Evolutionary conservation across 1,284 basidiomycete species (phyloP).

Genomic region (Rhodotorula sp.): DNA sequence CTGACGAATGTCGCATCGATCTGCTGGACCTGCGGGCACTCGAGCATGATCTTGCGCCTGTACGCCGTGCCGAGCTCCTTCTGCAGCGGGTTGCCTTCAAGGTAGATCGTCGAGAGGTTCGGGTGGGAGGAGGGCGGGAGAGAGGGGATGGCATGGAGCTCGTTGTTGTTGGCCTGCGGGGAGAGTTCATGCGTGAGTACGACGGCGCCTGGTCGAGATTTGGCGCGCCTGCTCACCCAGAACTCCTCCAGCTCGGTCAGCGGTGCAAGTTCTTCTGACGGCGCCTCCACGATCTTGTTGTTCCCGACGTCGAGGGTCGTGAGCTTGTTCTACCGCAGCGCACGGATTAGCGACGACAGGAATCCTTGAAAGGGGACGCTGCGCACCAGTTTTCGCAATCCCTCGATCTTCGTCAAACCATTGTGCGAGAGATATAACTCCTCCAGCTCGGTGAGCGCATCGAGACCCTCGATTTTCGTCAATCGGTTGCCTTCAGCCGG

Average conservation of each 20-base stretch:
- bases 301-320: slow-evolving; percentile 83
- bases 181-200: neutral
- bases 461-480: slow-evolving; percentile 43
- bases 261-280: slow-evolving; percentile 76
- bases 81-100: slow-evolving; percentile 93
- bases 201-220: neutral
- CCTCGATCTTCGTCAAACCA: slow-evolving; percentile 79
- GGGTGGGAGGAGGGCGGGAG: slow-evolving; percentile 48
- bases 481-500: slow-evolving; percentile 39
- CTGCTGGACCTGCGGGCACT: slow-evolving; percentile 83
- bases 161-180: slow-evolving; percentile 78
- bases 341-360: neutral
- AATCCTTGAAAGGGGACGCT: neutral
- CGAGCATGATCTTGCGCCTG: slow-evolving; percentile 82
- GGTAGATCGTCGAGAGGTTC: slow-evolving; percentile 81
- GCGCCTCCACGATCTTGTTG: slow-evolving; percentile 67
- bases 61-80: slow-evolving; percentile 72
- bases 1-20: slow-evolving; percentile 66
- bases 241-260: slow-evolving; percentile 77
- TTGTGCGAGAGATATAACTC: slow-evolving; percentile 95
- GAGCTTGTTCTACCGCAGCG: slow-evolving; percentile 61
- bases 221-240: slow-evolving; percentile 64
- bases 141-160: slow-evolving; percentile 65
- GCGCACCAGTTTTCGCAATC: slow-evolving; percentile 75
- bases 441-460: slow-evolving; percentile 58